Evolutionary conservation across 768 basidiomycete species (phyloP), one percentile per base, ranked within the genome.

Genomic region (Suillus hirtellus): DNA sequence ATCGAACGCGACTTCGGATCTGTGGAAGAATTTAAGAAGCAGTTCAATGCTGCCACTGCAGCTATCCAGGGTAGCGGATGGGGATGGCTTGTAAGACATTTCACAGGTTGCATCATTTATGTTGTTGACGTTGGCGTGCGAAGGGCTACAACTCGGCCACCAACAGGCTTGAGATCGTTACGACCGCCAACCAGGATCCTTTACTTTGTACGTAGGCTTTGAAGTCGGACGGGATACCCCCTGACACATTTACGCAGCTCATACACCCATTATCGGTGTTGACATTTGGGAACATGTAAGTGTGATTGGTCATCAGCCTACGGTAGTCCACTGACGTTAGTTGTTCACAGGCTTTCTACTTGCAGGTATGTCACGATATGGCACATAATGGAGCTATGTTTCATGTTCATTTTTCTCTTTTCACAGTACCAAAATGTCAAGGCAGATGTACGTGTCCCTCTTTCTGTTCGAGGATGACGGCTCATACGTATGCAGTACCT

Each of bases 171-270:
- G 95, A 96, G 76, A 85, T 97, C 60, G 87, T 91, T 60, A 95
- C 96, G 24, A 99, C 97, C 14, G 80, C 94, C 8, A 99, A 99
- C 80, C 97, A 99, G 79, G 97, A 99, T 74, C 97, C 97, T 31
- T 79, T 95, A 59, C 77, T 86, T n/a, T 76, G 84, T 84, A 68
- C n/a, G 81, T 75, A 7, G n/a, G 2, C 31, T 12, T 7, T 1
- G n/a, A 2, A 17, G n/a, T 31, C 6, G 7, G 53, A 19, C 53
- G 21, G 17, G 7, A 17, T 34, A 46, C 15, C 17, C 46, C 35
- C 62, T 76, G 21, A 76, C 3, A 4, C 56, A 2, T 59, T 61
- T 42, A 42, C 27, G 56, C 12, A 92, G 92, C 89, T 3, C 92
- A 95, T 77, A 82, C 84, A 19, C 95, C 96, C 21, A 89, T 99